Evolutionary conservation across 1,284 basidiomycete species (phyloP).

Genomic region (Athelia sp.): DNA sequence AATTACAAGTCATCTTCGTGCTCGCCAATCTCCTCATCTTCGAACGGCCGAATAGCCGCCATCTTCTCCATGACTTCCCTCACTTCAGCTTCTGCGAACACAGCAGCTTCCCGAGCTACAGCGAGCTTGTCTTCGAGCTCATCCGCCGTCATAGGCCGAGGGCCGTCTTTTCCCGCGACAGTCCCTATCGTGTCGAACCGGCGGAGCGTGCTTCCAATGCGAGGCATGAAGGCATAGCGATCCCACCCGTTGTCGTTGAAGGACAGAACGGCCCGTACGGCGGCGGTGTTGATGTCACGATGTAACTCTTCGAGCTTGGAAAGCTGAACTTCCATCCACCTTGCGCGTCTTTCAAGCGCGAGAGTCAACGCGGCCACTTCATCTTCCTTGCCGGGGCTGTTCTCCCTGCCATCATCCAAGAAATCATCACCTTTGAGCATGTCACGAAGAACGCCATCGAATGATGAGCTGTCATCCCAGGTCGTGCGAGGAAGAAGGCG

Average conservation of each 20-base stretch:
- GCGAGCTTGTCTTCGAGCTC: conserved; percentile 70
- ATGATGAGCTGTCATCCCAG: conserved; percentile 83
- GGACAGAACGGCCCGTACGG: conserved; percentile 71
- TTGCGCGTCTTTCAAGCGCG: conserved; percentile 75
- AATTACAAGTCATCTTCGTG: conserved; percentile 17
- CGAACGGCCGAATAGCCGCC: conserved; percentile 47
- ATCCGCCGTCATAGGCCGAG: conserved; percentile 54
- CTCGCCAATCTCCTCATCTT: conserved; percentile 22
- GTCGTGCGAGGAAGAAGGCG: conserved; percentile 78
- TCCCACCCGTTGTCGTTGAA: conserved; percentile 87
- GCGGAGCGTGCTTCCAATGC: conserved; percentile 56
- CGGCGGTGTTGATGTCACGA: conserved; percentile 80
- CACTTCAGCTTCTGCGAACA: conserved; percentile 68
- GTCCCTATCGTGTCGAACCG: conserved; percentile 65
- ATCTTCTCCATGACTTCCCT: conserved; percentile 67
- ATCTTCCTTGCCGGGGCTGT: conserved; percentile 60
- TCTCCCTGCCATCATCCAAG: conserved; percentile 64
- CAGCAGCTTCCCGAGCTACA: conserved; percentile 63
- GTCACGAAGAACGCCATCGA: conserved; percentile 76
- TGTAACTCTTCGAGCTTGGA: conserved; percentile 81
- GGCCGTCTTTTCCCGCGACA: conserved; percentile 39
- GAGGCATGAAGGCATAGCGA: conserved; percentile 56
- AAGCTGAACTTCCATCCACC: conserved; percentile 86
- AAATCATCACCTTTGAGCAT: conserved; percentile 85
- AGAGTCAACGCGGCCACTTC: conserved; percentile 77